A percentile compares a stretch with the other conserved stretches of the same genome.
phyloP scores from a whole-genome alignment of 177 flowering plant species.

The Vitis hybrid region DNA sequence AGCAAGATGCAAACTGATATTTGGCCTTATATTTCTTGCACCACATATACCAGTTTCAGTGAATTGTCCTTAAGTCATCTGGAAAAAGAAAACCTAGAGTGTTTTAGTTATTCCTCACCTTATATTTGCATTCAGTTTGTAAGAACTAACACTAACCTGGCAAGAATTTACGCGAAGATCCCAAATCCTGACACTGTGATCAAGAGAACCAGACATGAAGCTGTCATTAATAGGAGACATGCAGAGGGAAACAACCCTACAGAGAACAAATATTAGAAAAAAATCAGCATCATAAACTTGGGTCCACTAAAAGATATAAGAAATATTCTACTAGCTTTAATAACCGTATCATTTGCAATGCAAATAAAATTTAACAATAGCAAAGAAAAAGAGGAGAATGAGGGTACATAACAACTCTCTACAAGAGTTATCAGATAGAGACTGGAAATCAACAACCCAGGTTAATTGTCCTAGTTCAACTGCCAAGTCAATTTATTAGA shows the following conservation, averaged over 20 bases:
- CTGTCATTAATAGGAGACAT: slow-evolving; percentile 98
- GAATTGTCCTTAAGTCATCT: no score
- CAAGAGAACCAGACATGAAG: slow-evolving; percentile 99
- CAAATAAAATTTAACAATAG: slow-evolving; percentile 1
- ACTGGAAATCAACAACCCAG: no score
- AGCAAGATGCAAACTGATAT: no score
- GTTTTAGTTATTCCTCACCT: background rate
- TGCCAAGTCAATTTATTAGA: no score
- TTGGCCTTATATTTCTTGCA: no score
- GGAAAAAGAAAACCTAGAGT: background rate
- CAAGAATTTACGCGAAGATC: slow-evolving; percentile 98
- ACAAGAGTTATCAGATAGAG: no score
- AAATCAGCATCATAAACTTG: background rate
- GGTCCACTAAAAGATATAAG: background rate
- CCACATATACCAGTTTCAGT: no score
- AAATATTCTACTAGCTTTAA: background rate
- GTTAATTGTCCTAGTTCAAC: no score
- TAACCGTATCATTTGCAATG: background rate
- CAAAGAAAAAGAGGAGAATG: background rate
- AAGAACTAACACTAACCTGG: slow-evolving; percentile 62
- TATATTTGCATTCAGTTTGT: background rate
- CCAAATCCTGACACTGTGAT: slow-evolving; percentile 93
- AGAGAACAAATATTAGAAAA: slow-evolving; percentile 10
- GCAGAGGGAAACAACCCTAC: slow-evolving; percentile 90
- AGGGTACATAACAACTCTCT: no score